phyloP scores from a whole-genome alignment of 768 basidiomycete species.

The Symmetrospora coprosmae region DNA sequence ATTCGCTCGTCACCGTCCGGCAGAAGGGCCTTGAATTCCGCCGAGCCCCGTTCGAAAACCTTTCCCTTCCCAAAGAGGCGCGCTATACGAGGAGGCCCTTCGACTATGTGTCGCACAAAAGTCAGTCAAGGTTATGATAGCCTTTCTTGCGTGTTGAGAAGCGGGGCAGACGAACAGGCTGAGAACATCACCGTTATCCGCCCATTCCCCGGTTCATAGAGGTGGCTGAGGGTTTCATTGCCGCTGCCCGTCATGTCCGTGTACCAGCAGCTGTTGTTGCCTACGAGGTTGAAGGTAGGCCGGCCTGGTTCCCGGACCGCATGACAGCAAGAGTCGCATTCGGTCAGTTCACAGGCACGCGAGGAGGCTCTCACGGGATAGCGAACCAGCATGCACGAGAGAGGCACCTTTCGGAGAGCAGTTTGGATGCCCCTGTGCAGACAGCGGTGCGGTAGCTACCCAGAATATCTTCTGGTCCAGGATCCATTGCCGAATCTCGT shows the following conservation, averaged over 20 bases:
- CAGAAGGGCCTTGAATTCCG: constrained; percentile 16
- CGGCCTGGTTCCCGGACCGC: constrained; percentile 7
- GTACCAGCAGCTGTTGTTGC: constrained; percentile 17
- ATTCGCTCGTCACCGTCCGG: constrained; percentile 13
- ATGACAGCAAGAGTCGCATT: too few species aligned
- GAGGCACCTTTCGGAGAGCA: constrained; percentile 24
- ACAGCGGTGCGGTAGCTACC: constrained; percentile 23
- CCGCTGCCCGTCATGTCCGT: constrained; percentile 23
- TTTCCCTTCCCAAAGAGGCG: constrained; percentile 19
- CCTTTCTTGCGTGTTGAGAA: neutral
- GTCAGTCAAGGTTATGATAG: neutral
- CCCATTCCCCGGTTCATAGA: constrained; percentile 25
- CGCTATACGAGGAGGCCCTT: constrained; percentile 14
- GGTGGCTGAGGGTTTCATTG: constrained; percentile 28
- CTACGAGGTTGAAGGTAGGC: constrained; percentile 21
- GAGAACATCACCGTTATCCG: constrained; percentile 27
- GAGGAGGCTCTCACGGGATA: too few species aligned
- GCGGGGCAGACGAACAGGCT: neutral
- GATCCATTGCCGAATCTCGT: constrained; percentile 8
- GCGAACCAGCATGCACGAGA: too few species aligned
- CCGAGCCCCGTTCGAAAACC: constrained; percentile 19
- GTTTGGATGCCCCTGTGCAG: constrained; percentile 15
- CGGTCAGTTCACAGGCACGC: too few species aligned
- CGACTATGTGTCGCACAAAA: constrained; percentile 5
- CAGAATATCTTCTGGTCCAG: constrained; percentile 26